Percentiles rank a stretch among this genome's conserved stretches.
phyloP scores from a whole-genome alignment of 179 eudicot species.

The Carnegiea gigantea region DNA sequence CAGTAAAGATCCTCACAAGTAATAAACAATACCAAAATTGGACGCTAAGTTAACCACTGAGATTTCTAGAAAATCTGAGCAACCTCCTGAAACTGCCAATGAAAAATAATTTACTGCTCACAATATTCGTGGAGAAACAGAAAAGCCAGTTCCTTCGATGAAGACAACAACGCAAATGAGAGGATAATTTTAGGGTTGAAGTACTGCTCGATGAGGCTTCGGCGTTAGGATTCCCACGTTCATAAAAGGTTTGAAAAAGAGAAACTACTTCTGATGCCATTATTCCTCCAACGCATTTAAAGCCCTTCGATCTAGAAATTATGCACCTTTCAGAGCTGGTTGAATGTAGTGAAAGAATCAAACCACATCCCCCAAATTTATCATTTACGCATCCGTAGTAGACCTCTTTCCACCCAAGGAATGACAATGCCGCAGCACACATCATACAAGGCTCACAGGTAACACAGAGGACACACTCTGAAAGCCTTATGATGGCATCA shows the following conservation, averaged over 20 bases:
- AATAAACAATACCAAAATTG: neutral
- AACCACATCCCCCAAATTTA: slow-evolving; percentile 93
- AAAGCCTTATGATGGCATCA: slow-evolving; percentile 50
- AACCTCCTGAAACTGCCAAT: neutral
- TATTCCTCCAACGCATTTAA: slow-evolving; percentile 73
- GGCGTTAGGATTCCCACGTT: slow-evolving; percentile 90
- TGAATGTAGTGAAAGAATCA: slow-evolving; percentile 67
- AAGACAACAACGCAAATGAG: neutral
- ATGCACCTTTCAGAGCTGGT: slow-evolving; percentile 25
- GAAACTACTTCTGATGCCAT: slow-evolving; percentile 78
- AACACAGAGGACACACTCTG: slow-evolving; percentile 72
- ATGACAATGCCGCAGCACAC: slow-evolving; percentile 82
- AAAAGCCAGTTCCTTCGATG: slow-evolving; percentile 2
- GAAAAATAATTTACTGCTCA: neutral
- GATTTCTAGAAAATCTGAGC: neutral
- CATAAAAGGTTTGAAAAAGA: slow-evolving; percentile 66
- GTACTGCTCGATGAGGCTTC: slow-evolving; percentile 62
- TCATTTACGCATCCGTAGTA: slow-evolving; percentile 84
- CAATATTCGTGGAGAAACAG: neutral
- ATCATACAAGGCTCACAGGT: slow-evolving; percentile 97
- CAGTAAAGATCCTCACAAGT: neutral
- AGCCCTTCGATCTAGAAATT: slow-evolving; percentile 37
- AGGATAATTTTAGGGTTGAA: slow-evolving; percentile 19
- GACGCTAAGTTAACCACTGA: neutral
- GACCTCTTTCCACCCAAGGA: slow-evolving; percentile 74